Evolutionary conservation across 2,329 filamentous ascomycete species (phyloP), one percentile per base, ranked within the genome.

Genomic region (Anthostomella pinea): DNA sequence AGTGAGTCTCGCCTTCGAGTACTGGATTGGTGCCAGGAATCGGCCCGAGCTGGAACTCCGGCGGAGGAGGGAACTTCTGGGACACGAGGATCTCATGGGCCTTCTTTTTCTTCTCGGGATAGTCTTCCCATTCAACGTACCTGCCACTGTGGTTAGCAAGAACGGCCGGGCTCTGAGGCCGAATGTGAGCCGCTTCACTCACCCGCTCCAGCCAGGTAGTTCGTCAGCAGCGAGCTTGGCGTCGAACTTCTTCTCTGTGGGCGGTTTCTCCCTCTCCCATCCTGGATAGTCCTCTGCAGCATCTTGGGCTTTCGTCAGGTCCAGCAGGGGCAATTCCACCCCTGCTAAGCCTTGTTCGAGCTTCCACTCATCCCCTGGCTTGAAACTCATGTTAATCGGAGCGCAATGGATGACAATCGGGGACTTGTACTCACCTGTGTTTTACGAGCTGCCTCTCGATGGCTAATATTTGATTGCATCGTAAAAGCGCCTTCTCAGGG

Each of bases 61-160:
- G 75, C 38, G 51, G 67, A 53, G 19, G 58, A 23, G 69, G 67
- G 56, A 81, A 72, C 40, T 72, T 60, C 31, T 78, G 72, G 33
- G 62, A 63, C 16, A 62, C 61, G 10, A 83, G 53, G 30, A 83
- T 72, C 37, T 76, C 67, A 30, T 73, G 69, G 0, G 77, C 81
- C 29, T 71, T 63, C 17, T 67, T 69, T 51, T 82, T 83, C 59
- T 84, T 85, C 30, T 83, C 78, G 0, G 82, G 81, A 35, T 84
- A 82, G 9, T 77, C 70, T 53, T 85, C 81, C 81, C 81, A 85
- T 51, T 85, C 81, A 5, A 87, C 68, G 42, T 83, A 85, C 6
- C 76, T 54, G 22, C 5, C 65, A 15, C 43, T 58, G 30, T 32
- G 3, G 32, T 8, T 11, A 25, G n/a, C n/a, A n/a, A n/a, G n/a